Evolutionary conservation across 2,329 filamentous ascomycete species (phyloP).

Genomic region (Diaporthe ampelina): DNA sequence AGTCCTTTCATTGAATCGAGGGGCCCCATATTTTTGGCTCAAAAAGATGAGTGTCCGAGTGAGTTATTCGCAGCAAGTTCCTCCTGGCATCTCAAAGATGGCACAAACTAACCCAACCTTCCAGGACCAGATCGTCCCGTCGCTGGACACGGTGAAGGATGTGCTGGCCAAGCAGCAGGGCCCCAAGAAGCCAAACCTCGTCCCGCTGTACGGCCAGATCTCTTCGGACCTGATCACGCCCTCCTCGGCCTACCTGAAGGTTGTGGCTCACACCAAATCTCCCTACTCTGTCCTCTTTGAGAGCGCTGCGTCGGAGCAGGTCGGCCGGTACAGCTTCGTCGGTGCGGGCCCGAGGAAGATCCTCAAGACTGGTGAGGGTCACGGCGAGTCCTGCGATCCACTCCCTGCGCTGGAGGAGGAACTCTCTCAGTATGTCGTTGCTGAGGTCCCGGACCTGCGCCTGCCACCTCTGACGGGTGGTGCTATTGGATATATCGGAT

Average conservation of each 20-base stretch:
- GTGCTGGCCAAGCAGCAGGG: constrained; percentile 56
- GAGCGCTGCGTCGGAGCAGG: constrained; percentile 92
- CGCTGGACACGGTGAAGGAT: constrained; percentile 61
- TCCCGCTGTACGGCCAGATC: constrained; percentile 84
- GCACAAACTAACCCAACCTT: constrained; percentile 50
- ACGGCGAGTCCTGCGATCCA: constrained; percentile 88
- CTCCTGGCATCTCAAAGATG: constrained; percentile 38
- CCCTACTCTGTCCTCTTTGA: constrained; percentile 95
- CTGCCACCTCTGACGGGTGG: constrained; percentile 91
- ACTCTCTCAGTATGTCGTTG: constrained; percentile 82
- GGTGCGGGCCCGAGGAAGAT: constrained; percentile 85
- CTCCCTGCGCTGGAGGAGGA: constrained; percentile 86
- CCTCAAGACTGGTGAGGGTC: constrained; percentile 87
- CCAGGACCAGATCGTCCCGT: constrained; percentile 54
- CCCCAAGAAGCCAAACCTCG: constrained; percentile 71
- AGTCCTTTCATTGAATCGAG: constrained; percentile 24
- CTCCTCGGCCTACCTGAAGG: constrained; percentile 94
- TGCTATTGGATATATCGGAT: constrained; percentile 96
- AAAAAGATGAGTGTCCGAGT: constrained; percentile 41
- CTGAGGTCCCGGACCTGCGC: constrained; percentile 83
- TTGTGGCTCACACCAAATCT: constrained; percentile 80
- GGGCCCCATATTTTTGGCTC: constrained; percentile 24
- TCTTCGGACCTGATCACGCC: constrained; percentile 94
- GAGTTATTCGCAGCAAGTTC: constrained; percentile 35
- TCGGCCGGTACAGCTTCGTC: constrained; percentile 96